Percentiles rank a stretch among this genome's conserved stretches.
These are phyloP conservation scores for Paramecium sonneborni DNA, from an alignment of 73 alveolate species.

Conservation along the genomic window DNA sequence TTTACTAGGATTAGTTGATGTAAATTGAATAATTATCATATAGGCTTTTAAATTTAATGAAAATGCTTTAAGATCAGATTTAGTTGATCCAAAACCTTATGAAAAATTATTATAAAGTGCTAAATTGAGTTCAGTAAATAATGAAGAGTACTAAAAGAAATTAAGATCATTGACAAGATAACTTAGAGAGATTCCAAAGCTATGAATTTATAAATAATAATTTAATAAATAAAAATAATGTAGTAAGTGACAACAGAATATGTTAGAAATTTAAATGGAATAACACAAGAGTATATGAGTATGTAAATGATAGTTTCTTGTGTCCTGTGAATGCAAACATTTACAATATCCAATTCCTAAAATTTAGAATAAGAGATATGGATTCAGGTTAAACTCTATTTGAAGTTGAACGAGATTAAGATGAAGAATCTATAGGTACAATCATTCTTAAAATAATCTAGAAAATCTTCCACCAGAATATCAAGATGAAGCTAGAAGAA, in stretches of 20 bases:
- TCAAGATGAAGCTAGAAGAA: slow-evolving; percentile 82
- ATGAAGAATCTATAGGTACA: slow-evolving; percentile 61
- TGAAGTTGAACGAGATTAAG: slow-evolving; percentile 77
- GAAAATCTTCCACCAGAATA: slow-evolving; percentile 66
- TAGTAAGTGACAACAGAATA: slow-evolving; percentile 24
- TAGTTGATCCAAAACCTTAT: slow-evolving; percentile 3
- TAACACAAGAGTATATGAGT: slow-evolving; percentile 26
- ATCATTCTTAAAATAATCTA: background rate
- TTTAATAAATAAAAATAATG: slow-evolving; percentile 14
- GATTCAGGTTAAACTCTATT: slow-evolving; percentile 79
- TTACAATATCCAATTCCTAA: slow-evolving; percentile 75
- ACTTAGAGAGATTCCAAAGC: slow-evolving; percentile 16
- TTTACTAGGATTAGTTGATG: slow-evolving; percentile 47
- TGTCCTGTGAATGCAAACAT: slow-evolving; percentile 82
- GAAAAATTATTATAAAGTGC: slow-evolving; percentile 16
- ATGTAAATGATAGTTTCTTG: slow-evolving; percentile 64
- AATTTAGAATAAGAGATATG: slow-evolving; percentile 79
- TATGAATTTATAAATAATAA: background rate
- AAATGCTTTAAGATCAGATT: slow-evolving; percentile 45
- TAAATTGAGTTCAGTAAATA: background rate
- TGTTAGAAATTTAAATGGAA: slow-evolving; percentile 4
- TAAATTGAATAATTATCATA: background rate
- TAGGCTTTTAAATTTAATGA: slow-evolving; percentile 50
- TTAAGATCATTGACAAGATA: background rate
- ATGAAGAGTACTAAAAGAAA: background rate